These are phyloP conservation scores for Stellera chamaejasme DNA, from an alignment of 345 rosid genomes.

Conservation along the genomic window DNA sequence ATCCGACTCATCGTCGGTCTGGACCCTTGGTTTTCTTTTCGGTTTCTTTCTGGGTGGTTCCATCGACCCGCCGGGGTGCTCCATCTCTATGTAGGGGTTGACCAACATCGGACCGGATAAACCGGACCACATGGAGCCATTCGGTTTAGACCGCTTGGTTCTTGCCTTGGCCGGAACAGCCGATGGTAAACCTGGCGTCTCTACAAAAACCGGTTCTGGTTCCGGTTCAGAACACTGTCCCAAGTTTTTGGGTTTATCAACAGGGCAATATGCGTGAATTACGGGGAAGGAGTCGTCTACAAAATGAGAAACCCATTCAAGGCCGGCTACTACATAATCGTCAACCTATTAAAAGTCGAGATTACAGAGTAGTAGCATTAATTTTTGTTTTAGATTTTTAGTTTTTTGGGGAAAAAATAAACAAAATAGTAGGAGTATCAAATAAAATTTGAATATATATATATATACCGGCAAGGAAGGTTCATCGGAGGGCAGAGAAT, in stretches of 20 bases:
- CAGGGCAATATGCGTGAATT: constrained; percentile 14
- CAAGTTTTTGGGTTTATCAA: constrained; percentile 5
- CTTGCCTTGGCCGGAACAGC: constrained; percentile 35
- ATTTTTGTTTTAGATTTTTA: no score
- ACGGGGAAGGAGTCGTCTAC: constrained; percentile 42
- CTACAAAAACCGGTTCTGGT: constrained; percentile 6
- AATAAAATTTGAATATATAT: not conserved
- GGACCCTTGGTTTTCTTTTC: constrained; percentile 23
- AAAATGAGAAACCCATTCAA: constrained; percentile 53
- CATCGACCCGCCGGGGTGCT: not conserved
- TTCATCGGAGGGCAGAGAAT: constrained; percentile 22
- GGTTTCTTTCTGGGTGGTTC: constrained; percentile 27
- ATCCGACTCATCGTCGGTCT: constrained; percentile 8
- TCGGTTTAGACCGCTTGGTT: constrained; percentile 29
- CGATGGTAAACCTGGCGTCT: constrained; percentile 12
- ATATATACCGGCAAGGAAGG: constrained; percentile 31
- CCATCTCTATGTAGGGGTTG: not conserved
- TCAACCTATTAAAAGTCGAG: constrained; percentile 23
- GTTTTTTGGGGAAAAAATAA: not conserved
- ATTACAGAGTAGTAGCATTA: not conserved
- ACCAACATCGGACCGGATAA: not conserved
- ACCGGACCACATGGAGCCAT: constrained; percentile 23
- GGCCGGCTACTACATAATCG: constrained; percentile 28
- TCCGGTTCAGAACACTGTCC: constrained; percentile 9
- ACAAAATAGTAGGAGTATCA: not conserved